phyloP scores from a whole-genome alignment of 1,284 basidiomycete genomes.

The Rhizopogon hawkerae region DNA sequence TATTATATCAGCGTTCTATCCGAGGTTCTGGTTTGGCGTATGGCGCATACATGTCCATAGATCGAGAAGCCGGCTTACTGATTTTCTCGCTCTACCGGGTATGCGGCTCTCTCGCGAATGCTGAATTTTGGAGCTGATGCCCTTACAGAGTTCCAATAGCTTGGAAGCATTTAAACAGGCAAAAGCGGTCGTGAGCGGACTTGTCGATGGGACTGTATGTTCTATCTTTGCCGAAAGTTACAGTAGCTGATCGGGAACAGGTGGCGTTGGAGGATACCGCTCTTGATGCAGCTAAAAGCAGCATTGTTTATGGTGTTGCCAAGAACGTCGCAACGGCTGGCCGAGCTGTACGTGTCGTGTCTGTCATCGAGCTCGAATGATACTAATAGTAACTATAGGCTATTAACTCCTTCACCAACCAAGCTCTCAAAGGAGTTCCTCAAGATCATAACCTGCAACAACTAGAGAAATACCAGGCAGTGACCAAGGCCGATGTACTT shows the following conservation, averaged over 20 bases:
- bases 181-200: slow-evolving; percentile 61
- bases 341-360: slow-evolving; percentile 60
- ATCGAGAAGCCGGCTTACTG: slow-evolving; percentile 77
- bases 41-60: slow-evolving; percentile 73
- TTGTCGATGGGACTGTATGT: slow-evolving; percentile 74
- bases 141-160: slow-evolving; percentile 73
- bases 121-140: slow-evolving; percentile 4
- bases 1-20: slow-evolving; percentile 57
- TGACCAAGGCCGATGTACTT: slow-evolving; percentile 75
- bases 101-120: slow-evolving; percentile 21
- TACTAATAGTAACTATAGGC: slow-evolving; percentile 41
- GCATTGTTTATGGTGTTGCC: slow-evolving; percentile 79
- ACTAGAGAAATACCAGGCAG: slow-evolving; percentile 68
- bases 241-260: slow-evolving; percentile 33
- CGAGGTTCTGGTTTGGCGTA: slow-evolving; percentile 93
- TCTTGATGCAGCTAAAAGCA: slow-evolving; percentile 88
- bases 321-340: slow-evolving; percentile 77
- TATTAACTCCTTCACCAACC: slow-evolving; percentile 74
- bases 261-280: slow-evolving; percentile 76
- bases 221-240: slow-evolving; percentile 1
- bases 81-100: slow-evolving; percentile 80
- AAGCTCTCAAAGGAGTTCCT: slow-evolving; percentile 74
- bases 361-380: background rate
- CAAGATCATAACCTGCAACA: slow-evolving; percentile 69
- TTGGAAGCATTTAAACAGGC: slow-evolving; percentile 81